Percentiles rank a stretch among this genome's conserved stretches.
Conservation (phyloP, 1,139 yeast species). For the Diutina pseudorugosa region DNA sequence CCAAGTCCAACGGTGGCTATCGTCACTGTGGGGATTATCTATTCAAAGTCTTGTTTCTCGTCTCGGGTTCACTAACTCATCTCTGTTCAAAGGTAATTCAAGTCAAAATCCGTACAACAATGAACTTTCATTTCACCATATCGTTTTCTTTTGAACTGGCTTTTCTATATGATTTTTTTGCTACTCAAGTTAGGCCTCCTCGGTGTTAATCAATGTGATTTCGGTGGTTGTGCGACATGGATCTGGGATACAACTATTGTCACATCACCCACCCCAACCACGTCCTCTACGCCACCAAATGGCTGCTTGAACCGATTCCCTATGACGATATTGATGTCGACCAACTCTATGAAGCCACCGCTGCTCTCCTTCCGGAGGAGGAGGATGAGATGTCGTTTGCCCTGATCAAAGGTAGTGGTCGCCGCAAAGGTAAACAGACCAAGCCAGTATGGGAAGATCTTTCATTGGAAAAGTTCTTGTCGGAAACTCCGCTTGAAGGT, state of each 20-base stretch:
- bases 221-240: conserved; percentile 8
- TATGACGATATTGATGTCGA: conserved; percentile 32
- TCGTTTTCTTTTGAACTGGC: too few species aligned
- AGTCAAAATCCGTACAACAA: too few species aligned
- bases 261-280: conserved; percentile 30
- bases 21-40: too few species aligned
- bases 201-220: too few species aligned
- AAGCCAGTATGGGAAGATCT: conserved; percentile 25
- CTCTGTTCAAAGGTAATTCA: too few species aligned
- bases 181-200: too few species aligned
- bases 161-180: too few species aligned
- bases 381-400: conserved; percentile 28
- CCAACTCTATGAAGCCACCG: conserved; percentile 24
- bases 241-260: conserved; percentile 21
- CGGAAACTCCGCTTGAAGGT: conserved; percentile 14
- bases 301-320: conserved; percentile 31
- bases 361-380: conserved; percentile 25
- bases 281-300: conserved; percentile 28
- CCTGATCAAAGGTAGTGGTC: conserved; percentile 20
- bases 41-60: too few species aligned
- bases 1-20: too few species aligned
- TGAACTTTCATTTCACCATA: too few species aligned
- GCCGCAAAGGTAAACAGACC: conserved; percentile 24
- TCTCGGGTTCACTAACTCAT: too few species aligned
- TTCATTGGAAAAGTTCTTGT: conserved; percentile 12